Evolutionary conservation across 805 yeast genomes (phyloP).

Genomic region (Starmerella roubikii): DNA sequence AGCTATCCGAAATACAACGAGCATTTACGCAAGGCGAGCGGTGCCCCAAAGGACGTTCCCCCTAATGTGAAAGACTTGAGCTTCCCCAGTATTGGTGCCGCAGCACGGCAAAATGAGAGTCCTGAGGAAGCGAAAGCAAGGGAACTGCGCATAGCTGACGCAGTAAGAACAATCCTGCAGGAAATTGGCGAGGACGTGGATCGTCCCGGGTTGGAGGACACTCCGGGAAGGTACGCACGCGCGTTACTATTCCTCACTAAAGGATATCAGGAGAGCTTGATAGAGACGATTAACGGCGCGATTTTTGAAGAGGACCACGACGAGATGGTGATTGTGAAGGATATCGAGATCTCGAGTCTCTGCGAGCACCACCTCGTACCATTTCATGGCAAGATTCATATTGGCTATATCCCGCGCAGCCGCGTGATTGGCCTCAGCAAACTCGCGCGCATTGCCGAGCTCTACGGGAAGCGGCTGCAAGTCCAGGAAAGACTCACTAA

Average conservation of each 20-base stretch:
- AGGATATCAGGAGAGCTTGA: conserved; percentile 89
- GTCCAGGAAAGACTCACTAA: conserved; percentile 97
- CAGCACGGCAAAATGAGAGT: conserved; percentile 56
- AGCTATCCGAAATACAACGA: conserved; percentile 22
- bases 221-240: conserved; percentile 92
- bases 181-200: conserved; percentile 86
- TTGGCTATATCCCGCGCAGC: conserved; percentile 93
- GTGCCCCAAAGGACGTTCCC: conserved; percentile 16
- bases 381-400: conserved; percentile 90
- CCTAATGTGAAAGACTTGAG: conserved; percentile 74
- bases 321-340: conserved; percentile 96
- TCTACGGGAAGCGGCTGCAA: conserved; percentile 89
- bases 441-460: conserved; percentile 89
- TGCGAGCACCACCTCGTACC: conserved; percentile 99
- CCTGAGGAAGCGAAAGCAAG: conserved; percentile 52
- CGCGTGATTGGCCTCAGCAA: conserved; percentile 85
- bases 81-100: conserved; percentile 86
- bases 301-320: conserved; percentile 97
- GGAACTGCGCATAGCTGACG: conserved; percentile 65
- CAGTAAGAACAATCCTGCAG: conserved; percentile 54
- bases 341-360: conserved; percentile 78
- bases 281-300: conserved; percentile 85
- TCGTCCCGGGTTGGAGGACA: conserved; percentile 81
- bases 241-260: conserved; percentile 93
- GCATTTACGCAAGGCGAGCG: conserved; percentile 22